phyloP scores from a whole-genome alignment of 768 basidiomycete species.

The Mycena haematopus region DNA sequence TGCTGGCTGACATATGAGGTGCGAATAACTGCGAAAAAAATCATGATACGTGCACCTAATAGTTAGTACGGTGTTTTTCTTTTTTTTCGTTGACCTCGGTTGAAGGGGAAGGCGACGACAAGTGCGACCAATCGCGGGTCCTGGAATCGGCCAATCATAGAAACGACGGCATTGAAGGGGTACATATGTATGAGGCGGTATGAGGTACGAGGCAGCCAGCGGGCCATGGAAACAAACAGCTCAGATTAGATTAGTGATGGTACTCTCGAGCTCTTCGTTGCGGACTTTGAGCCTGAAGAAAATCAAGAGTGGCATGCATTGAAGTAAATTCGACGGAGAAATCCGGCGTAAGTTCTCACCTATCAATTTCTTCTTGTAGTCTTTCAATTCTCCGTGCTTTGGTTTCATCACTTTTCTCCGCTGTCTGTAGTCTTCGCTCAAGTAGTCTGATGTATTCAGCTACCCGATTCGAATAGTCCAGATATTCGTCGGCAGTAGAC shows the following conservation, averaged over 20 bases:
- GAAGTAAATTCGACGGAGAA: background rate
- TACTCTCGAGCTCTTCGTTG: conserved; percentile 12
- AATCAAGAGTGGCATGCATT: background rate
- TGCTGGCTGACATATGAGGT: background rate
- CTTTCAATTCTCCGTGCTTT: conserved; percentile 42
- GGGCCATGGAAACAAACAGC: background rate
- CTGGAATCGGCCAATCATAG: background rate
- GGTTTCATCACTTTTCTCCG: conserved; percentile 41
- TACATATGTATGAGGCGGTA: no score
- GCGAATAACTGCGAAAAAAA: background rate
- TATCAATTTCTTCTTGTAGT: conserved; percentile 37
- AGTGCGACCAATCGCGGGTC: conserved; percentile 7
- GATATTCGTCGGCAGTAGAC: background rate
- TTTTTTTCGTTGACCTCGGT: background rate
- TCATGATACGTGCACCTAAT: background rate
- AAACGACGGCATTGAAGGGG: background rate
- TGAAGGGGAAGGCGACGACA: background rate
- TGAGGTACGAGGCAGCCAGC: no score
- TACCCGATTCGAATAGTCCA: conserved; percentile 1
- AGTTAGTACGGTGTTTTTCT: background rate
- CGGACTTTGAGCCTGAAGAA: conserved; percentile 15
- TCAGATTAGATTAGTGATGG: background rate
- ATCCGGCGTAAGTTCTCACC: conserved; percentile 1
- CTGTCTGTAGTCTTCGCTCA: conserved; percentile 45
- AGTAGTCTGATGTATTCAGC: conserved; percentile 38